These are phyloP conservation scores for Globisporangium paroecandrum DNA, from an alignment of 352 stramenopile genomes.

Conservation along the genomic window DNA sequence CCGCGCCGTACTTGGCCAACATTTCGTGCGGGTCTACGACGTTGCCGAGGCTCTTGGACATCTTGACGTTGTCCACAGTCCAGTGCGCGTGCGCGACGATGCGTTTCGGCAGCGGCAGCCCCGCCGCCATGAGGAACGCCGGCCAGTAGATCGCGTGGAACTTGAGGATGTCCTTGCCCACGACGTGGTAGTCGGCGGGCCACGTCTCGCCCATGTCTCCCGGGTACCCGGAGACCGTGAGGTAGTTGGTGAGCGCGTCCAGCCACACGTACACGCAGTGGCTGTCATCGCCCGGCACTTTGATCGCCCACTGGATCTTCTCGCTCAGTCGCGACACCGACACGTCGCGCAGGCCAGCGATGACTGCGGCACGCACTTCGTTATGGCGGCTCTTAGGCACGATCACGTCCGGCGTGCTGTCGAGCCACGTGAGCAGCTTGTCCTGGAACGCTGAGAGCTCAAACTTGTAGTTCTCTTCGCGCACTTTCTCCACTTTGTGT, in stretches of 20 bases:
- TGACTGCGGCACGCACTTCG: constrained; percentile 88
- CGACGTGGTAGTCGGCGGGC: constrained; percentile 86
- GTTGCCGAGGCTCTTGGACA: constrained; percentile 99
- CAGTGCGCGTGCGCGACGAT: constrained; percentile 98
- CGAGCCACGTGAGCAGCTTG: constrained; percentile 88
- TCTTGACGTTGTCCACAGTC: constrained; percentile 98
- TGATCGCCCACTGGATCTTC: constrained; percentile 96
- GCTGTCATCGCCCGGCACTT: constrained; percentile 85
- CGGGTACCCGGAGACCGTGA: constrained; percentile 95
- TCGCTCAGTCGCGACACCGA: constrained; percentile 95
- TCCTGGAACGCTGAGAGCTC: constrained; percentile 93
- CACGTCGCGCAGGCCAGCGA: constrained; percentile 92
- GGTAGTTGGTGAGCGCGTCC: constrained; percentile 98
- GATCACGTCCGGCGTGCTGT: constrained; percentile 87
- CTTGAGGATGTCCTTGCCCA: constrained; percentile 99
- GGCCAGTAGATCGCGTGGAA: constrained; percentile 99
- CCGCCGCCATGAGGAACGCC: constrained; percentile 93
- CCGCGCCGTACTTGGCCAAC: constrained; percentile 89
- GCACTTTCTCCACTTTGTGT: constrained; percentile 92
- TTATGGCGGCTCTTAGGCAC: constrained; percentile 90
- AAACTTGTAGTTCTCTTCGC: constrained; percentile 99
- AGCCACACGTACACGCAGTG: constrained; percentile 99
- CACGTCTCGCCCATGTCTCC: constrained; percentile 34
- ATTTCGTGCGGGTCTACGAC: constrained; percentile 94
- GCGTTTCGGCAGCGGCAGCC: constrained; percentile 89